Evolutionary conservation across 2,329 filamentous ascomycete genomes (phyloP).

Genomic region (Colletotrichum tanaceti): DNA sequence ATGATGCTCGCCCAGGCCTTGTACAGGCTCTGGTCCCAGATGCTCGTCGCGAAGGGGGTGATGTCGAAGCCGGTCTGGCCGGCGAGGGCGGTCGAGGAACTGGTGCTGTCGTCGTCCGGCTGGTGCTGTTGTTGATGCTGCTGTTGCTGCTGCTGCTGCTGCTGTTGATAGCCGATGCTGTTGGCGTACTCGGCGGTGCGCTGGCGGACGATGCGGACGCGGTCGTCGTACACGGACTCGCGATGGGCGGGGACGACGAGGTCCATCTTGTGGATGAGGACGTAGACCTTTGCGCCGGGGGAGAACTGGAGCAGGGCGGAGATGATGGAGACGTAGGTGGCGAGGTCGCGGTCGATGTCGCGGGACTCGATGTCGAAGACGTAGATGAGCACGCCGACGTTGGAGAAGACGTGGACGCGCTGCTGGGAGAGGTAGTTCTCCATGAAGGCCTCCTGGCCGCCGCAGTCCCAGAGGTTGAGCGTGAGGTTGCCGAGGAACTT

Average conservation of each 20-base stretch:
- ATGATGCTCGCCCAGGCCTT: conserved; percentile 99
- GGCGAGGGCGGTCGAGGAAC: conserved; percentile 43
- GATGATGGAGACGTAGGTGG: conserved; percentile 92
- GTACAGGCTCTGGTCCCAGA: conserved; percentile 98
- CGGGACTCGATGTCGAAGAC: conserved; percentile 98
- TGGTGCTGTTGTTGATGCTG: too few species aligned
- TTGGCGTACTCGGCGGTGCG: conserved; percentile 72
- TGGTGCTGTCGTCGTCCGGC: conserved; percentile 36
- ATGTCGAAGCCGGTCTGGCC: conserved; percentile 68
- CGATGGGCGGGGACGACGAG: conserved; percentile 85
- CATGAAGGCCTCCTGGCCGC: conserved; percentile 98
- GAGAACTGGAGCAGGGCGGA: conserved; percentile 89
- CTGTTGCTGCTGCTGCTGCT: conserved; percentile 14
- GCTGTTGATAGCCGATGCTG: conserved; percentile 49
- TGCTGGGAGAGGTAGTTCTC: conserved; percentile 98
- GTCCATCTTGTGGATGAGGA: conserved; percentile 99
- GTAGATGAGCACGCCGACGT: conserved; percentile 97
- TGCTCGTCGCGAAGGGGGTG: conserved; percentile 92
- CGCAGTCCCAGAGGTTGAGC: conserved; percentile 98
- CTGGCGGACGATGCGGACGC: conserved; percentile 79
- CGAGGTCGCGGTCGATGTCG: conserved; percentile 91
- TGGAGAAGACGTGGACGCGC: conserved; percentile 94
- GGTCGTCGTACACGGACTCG: conserved; percentile 85
- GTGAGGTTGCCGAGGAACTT: conserved; percentile 99
- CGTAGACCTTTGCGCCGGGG: conserved; percentile 84